Conservation (phyloP, 208 protist genomes). For the Leishmania guyanensis region DNA sequence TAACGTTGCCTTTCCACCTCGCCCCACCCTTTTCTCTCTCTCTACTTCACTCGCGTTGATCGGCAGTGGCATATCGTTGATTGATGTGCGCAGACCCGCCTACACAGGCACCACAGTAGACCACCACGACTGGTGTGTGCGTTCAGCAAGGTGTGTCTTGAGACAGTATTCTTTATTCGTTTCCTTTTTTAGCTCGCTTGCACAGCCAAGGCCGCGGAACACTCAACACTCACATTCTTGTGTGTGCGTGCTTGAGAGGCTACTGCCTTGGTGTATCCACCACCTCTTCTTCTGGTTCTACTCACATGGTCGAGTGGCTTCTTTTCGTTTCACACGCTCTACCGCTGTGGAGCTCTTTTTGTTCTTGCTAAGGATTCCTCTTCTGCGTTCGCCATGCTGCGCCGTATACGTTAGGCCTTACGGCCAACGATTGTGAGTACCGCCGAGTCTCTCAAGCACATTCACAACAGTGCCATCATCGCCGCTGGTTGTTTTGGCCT, state of each 20-base stretch:
- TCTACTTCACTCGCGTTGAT: too few relatives aligned
- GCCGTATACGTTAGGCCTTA: constrained; percentile 11
- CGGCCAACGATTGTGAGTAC: constrained; percentile 30
- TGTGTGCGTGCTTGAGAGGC: background rate
- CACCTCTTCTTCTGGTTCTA: background rate
- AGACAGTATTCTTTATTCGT: background rate
- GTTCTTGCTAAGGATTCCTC: too few relatives aligned
- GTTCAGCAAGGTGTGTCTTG: background rate
- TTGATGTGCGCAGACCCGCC: too few relatives aligned
- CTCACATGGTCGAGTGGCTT: constrained; percentile 2
- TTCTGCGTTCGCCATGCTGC: constrained; percentile 16
- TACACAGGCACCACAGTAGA: background rate
- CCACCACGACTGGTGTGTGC: background rate
- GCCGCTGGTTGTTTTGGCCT: constrained; percentile 92
- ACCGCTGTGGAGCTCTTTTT: background rate
- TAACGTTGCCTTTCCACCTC: too few relatives aligned
- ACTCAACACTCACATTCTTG: background rate
- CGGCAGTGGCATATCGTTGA: too few relatives aligned
- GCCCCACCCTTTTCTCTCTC: too few relatives aligned
- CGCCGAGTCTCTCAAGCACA: constrained; percentile 55
- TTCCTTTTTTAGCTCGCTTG: background rate
- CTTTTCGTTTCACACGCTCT: background rate
- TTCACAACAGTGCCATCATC: constrained; percentile 49
- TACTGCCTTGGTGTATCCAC: background rate
- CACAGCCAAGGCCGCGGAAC: background rate